These are phyloP conservation scores for Ustilago sp. DNA, from an alignment of 1,284 basidiomycete genomes.

Conservation along the genomic window DNA sequence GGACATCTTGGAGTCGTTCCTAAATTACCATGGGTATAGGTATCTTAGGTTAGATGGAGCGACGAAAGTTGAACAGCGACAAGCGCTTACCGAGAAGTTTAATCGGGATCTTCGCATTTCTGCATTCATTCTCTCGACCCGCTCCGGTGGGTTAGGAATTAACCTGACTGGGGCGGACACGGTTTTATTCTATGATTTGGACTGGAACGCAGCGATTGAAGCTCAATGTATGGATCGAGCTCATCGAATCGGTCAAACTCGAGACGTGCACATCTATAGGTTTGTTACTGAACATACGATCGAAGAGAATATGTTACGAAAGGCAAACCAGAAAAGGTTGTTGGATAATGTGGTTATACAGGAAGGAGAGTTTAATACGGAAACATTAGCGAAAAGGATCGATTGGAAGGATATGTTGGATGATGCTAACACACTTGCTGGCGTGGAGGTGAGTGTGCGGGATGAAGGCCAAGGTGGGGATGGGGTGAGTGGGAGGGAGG, in stretches of 20 bases:
- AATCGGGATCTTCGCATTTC: conserved; percentile 90
- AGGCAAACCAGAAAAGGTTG: conserved; percentile 94
- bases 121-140: conserved; percentile 91
- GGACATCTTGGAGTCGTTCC: conserved; percentile 92
- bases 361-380: conserved; percentile 83
- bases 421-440: conserved; percentile 66
- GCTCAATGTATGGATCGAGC: conserved; percentile 95
- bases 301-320: conserved; percentile 94
- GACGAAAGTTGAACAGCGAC: conserved; percentile 94
- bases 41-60: conserved; percentile 93
- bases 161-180: conserved; percentile 95
- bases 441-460: conserved; percentile 64
- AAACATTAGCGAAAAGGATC: conserved; percentile 54
- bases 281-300: conserved; percentile 93
- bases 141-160: conserved; percentile 95
- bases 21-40: conserved; percentile 91
- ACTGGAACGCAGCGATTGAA: conserved; percentile 98
- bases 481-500: conserved; percentile 69
- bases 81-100: conserved; percentile 96
- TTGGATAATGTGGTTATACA: conserved; percentile 93
- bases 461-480: conserved; percentile 57
- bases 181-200: conserved; percentile 95
- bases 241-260: conserved; percentile 94
- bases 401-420: conserved; percentile 90
- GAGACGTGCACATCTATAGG: conserved; percentile 96